Evolutionary conservation across 2,329 filamentous ascomycete species (phyloP), one percentile per base, ranked within the genome.

Genomic region (Alternaria panax): DNA sequence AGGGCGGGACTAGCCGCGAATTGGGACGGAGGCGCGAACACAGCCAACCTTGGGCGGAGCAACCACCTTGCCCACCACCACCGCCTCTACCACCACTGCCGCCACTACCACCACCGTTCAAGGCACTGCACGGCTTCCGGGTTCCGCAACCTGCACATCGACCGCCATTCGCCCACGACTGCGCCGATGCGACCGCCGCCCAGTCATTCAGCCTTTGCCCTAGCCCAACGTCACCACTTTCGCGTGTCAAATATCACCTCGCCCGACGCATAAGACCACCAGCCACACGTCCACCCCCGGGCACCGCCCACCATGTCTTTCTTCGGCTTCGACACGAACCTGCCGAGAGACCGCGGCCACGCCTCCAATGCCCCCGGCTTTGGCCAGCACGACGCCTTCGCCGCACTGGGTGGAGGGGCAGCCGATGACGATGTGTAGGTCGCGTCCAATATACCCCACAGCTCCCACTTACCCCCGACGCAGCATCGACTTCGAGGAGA

Each of bases 401-500:
- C 92, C 66, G 89, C 91, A 59, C 87, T 97, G 57, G 89, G 91
- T 70, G 85, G 82, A 71, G 78, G 80, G 66, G 78, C 79, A 67
- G 80, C 73, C 60, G 86, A 90, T 59, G 87, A 89, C 68, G 86
- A 89, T 75, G 84, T 81, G 83, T 87, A 82, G 76, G 84, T 77
- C 46, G 61, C 48, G 41, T 45, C 45, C 30, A 40, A 28, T 28
- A 9, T 22, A 27, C 51, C 34, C 27, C 41, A 18, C 16, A 79
- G 80, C 56, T 51, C 25, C 36, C 83, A 84, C 67, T 86, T 65
- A 73, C 59, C 76, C 85, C n/a, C 7, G 54, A 5, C 67, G 88
- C 69, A 90, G 88, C 55, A 86, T 91, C 71, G 91, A 98, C 71
- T 99, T 98, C 70, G 95, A 99, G 71, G 93, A 99, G 75, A 98